Conservation (phyloP, 768 basidiomycete genomes). For the Suillus americanus region DNA sequence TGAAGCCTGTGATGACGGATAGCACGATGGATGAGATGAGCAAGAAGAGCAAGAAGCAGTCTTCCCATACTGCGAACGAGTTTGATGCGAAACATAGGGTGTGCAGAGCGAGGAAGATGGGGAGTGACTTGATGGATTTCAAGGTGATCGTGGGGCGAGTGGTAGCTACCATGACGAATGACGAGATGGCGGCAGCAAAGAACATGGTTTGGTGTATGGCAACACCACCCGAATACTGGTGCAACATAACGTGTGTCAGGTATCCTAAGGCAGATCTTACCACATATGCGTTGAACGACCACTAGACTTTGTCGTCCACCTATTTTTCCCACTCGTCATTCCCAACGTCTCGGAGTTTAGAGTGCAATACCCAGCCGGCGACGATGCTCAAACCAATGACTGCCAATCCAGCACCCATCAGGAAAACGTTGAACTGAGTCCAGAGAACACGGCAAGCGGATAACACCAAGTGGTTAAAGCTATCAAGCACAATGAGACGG, state of each 20-base stretch:
- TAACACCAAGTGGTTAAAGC: too few species aligned
- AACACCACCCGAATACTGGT: slow-evolving; percentile 43
- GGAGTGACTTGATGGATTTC: slow-evolving; percentile 25
- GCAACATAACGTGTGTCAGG: slow-evolving; percentile 31
- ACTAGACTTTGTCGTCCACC: slow-evolving; percentile 33
- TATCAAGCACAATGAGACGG: too few species aligned
- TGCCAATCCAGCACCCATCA: slow-evolving; percentile 47
- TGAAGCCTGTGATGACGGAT: slow-evolving; percentile 38
- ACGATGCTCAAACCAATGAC: too few species aligned
- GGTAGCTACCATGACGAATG: slow-evolving; percentile 44
- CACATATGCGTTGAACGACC: slow-evolving; percentile 35
- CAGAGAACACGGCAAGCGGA: too few species aligned
- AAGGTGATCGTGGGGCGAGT: slow-evolving; percentile 34
- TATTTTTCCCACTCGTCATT: slow-evolving; percentile 39
- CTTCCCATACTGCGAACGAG: too few species aligned
- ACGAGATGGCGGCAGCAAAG: slow-evolving; percentile 48
- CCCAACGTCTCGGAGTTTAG: too few species aligned
- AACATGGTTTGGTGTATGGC: slow-evolving; percentile 49
- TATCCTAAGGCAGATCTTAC: slow-evolving; percentile 37
- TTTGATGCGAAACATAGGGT: slow-evolving; percentile 65
- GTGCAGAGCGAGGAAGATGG: slow-evolving; percentile 63
- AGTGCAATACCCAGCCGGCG: too few species aligned
- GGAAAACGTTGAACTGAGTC: slow-evolving; percentile 63
- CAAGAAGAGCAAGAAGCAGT: too few species aligned
- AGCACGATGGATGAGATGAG: slow-evolving; percentile 64